Percentiles rank a stretch among this genome's conserved stretches.
Evolutionary conservation across 2,329 filamentous ascomycete genomes (phyloP).

Genomic region (Aurifilum marmelostoma): DNA sequence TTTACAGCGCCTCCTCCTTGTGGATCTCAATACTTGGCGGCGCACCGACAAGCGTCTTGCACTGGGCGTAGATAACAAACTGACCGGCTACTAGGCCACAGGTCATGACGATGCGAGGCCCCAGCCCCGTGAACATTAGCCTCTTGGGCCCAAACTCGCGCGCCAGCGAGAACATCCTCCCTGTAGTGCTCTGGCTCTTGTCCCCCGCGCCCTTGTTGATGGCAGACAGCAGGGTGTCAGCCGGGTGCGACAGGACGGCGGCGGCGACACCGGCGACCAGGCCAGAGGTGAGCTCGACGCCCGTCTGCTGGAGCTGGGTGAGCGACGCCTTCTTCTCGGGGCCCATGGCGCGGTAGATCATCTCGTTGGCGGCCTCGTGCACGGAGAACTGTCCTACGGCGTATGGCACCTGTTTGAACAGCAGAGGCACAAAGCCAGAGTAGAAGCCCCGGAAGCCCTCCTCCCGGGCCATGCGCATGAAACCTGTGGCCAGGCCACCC

Average conservation of each 20-base stretch:
- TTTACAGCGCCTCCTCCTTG: conserved; percentile 43
- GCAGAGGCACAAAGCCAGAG: conserved; percentile 84
- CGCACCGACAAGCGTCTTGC: conserved; percentile 55
- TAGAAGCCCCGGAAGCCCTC: conserved; percentile 85
- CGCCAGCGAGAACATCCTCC: conserved; percentile 56
- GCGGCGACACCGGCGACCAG: conserved; percentile 87
- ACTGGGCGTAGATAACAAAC: conserved; percentile 60
- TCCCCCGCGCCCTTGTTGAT: conserved; percentile 60
- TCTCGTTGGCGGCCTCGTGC: conserved; percentile 84
- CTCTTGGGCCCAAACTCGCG: conserved; percentile 54
- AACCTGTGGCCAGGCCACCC: conserved; percentile 70
- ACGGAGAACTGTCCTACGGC: conserved; percentile 95
- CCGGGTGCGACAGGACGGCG: conserved; percentile 85
- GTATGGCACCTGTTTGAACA: conserved; percentile 91
- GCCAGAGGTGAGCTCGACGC: conserved; percentile 84
- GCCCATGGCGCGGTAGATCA: conserved; percentile 72
- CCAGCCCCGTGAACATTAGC: conserved; percentile 51
- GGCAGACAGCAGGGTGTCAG: conserved; percentile 65
- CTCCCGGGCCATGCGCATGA: conserved; percentile 73
- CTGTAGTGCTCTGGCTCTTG: conserved; percentile 50
- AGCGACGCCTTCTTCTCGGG: conserved; percentile 66
- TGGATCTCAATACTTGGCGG: conserved; percentile 57
- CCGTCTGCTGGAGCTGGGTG: conserved; percentile 73
- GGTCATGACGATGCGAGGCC: conserved; percentile 57
- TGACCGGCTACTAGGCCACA: conserved; percentile 56